Conservation (phyloP, 2,329 filamentous ascomycete species). For the Aspergillus ochraceoroseus region DNA sequence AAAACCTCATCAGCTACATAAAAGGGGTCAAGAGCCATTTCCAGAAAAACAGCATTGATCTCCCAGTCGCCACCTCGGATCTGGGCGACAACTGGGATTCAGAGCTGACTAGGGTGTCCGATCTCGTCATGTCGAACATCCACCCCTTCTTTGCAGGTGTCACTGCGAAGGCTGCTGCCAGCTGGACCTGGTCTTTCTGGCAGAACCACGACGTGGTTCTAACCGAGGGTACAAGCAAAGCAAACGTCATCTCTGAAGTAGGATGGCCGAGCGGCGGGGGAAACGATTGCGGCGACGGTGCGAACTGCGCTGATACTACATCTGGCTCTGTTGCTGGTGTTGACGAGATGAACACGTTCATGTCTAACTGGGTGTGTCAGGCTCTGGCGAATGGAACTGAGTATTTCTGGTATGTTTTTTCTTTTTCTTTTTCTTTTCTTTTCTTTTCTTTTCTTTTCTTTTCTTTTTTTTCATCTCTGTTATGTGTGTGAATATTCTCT, state of each 20-base stretch:
- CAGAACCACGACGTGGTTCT: conserved; percentile 60
- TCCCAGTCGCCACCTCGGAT: conserved; percentile 83
- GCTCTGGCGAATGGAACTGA: conserved; percentile 76
- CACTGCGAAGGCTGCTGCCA: conserved; percentile 60
- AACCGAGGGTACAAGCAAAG: conserved; percentile 56
- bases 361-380: conserved; percentile 78
- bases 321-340: conserved; percentile 73
- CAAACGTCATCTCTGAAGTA: conserved; percentile 82
- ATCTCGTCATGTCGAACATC: conserved; percentile 93
- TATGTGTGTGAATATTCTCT: too few relatives aligned
- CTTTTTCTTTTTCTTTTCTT: background rate
- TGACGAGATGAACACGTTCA: conserved; percentile 75
- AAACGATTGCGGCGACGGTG: conserved; percentile 62
- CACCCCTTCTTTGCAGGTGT: conserved; percentile 93
- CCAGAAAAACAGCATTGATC: conserved; percentile 57
- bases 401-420: conserved; percentile 72
- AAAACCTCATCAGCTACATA: conserved; percentile 61
- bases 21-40: conserved; percentile 67
- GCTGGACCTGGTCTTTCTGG: conserved; percentile 85
- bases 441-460: too few relatives aligned
- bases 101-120: conserved; percentile 63
- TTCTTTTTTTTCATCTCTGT: too few relatives aligned
- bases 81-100: conserved; percentile 81
- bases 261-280: conserved; percentile 86
- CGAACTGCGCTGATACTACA: conserved; percentile 52